Evolutionary conservation across 805 yeast genomes (phyloP).

Genomic region (Pichia heedii): DNA sequence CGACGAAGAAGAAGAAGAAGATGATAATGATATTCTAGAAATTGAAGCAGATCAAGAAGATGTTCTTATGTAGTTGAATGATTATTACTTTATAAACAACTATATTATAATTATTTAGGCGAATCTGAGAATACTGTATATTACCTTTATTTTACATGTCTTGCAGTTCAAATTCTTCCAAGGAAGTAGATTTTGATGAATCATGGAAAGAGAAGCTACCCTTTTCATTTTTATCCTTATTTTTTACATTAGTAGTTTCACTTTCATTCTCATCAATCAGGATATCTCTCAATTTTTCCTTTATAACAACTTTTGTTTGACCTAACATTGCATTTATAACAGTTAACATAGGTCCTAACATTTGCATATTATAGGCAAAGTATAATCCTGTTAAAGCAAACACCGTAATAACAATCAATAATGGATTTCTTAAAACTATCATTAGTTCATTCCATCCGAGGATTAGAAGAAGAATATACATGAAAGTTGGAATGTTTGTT

Average conservation of each 20-base stretch:
- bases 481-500: slow-evolving; percentile 76
- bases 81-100: no score
- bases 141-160: no score
- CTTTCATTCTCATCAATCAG: slow-evolving; percentile 39
- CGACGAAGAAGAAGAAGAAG: slow-evolving; percentile 18
- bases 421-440: slow-evolving; percentile 78
- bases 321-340: slow-evolving; percentile 50
- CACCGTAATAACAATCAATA: slow-evolving; percentile 59
- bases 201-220: no score
- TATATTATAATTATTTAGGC: background rate
- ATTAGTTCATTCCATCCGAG: slow-evolving; percentile 95
- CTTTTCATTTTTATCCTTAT: background rate
- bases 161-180: slow-evolving; percentile 11
- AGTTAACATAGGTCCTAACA: slow-evolving; percentile 66
- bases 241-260: background rate
- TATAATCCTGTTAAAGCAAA: slow-evolving; percentile 52
- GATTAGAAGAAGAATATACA: slow-evolving; percentile 61
- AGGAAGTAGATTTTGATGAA: no score
- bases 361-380: slow-evolving; percentile 57
- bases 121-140: no score
- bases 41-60: slow-evolving; percentile 11
- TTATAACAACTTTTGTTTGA: slow-evolving; percentile 49
- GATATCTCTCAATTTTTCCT: slow-evolving; percentile 49
- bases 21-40: slow-evolving; percentile 12
- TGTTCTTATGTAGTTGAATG: slow-evolving; percentile 6